Evolutionary conservation across 139 green algal genomes (phyloP).

Genomic region (Chlamydomonas schloesseri): DNA sequence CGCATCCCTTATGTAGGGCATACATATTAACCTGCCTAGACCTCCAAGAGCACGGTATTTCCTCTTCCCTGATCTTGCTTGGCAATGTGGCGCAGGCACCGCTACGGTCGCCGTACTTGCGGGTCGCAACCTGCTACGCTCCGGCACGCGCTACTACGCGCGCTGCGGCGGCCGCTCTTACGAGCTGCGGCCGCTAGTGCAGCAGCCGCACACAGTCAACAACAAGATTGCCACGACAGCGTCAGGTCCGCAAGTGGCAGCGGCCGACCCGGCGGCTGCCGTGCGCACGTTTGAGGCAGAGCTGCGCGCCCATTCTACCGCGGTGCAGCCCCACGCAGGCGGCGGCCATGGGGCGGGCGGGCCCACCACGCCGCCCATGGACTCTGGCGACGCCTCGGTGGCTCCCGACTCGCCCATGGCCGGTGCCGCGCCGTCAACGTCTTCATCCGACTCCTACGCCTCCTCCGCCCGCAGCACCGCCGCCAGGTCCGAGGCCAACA

Average conservation of each 20-base stretch:
- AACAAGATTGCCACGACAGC: no score
- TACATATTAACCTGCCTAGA: no score
- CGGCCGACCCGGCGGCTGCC: background rate
- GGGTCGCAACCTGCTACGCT: slow-evolving; percentile 22
- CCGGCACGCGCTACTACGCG: slow-evolving; percentile 5
- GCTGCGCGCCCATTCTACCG: no score
- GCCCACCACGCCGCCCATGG: background rate
- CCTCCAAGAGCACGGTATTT: no score
- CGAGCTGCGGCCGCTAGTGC: background rate
- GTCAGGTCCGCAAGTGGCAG: no score
- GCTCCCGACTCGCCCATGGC: background rate
- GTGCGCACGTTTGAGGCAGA: no score
- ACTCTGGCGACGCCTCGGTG: background rate
- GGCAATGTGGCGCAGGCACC: background rate
- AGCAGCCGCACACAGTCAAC: background rate
- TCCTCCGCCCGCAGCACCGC: background rate
- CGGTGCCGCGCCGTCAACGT: background rate
- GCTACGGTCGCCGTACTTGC: background rate
- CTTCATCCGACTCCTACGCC: background rate
- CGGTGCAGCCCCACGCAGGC: no score
- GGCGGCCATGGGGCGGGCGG: no score
- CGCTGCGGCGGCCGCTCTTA: slow-evolving; percentile 5
- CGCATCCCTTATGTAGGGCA: no score
- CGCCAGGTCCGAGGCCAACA: no score
- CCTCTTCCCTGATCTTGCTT: no score